Evolutionary conservation across 2,329 filamentous ascomycete genomes (phyloP), one percentile per base, ranked within the genome.

Genomic region (Xylaria sp.): DNA sequence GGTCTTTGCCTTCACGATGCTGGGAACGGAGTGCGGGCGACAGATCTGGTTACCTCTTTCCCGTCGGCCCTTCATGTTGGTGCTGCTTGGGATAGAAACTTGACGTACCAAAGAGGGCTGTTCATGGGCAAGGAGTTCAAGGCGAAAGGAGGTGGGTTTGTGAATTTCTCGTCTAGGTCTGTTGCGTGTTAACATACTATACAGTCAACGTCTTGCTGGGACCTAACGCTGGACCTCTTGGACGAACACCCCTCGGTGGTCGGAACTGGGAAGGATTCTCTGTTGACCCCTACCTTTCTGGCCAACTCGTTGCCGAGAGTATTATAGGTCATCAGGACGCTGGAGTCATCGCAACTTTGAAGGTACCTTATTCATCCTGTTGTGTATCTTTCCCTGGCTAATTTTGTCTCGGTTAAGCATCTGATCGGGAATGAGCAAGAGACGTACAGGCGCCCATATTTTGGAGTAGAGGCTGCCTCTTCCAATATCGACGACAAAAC

Each of bases 311-410:
- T 68, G 87, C 87, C n/a, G 87, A 93, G 75, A 92, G 91, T 1
- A 88, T 95, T 74, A 85, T 87, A 71, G 93, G 92, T 37, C 92
- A 94, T 62, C 93, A 96, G 77, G 88, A 90, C 75, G 89, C 90
- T 2, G 93, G 93, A 74, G 89, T 95, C 46, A 91, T 97, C 78
- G 92, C 93, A 65, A 93, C 90, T 82, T 89, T 84, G 84, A 95
- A 87, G 79, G 83, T 83, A 46, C 2, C 13, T 50, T 13, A 48
- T 41, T 15, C 34, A 39, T 15, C 18, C 9, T 32, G 3, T 55
- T 7, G 20, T 18, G 28, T 48, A 55, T 51, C 13, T 32, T 20
- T 25, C 15, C 28, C 51, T 32, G 10, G 65, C 71, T 67, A 73
- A 70, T 13, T 13, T 9, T 32, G 10, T 73, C 84, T 70, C 34